Base-by-base conservation (phyloP, 495 filamentous ascomycete species). In the Xylaria cubensis region DNA sequence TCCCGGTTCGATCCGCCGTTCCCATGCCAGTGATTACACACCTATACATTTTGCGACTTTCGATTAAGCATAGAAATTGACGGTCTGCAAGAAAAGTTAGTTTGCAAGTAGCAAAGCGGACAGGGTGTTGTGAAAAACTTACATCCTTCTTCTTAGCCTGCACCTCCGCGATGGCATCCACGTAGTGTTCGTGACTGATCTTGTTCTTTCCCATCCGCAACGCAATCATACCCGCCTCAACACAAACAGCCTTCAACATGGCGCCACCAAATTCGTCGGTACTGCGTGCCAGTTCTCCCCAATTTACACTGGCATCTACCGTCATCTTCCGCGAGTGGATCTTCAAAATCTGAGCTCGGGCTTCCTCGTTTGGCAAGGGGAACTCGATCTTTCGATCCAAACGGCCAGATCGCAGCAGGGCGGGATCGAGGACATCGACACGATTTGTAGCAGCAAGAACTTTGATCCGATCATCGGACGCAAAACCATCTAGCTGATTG, bases 221-320 rank as follows among this genome's bases (percentile, higher is more conserved):
- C 24, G 96, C 96, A 84, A 99, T 99, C 96, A 99, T 99, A 80
- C 96, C 96, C 39, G 96, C 96, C 82, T 99, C 96, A 50, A 99
- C 96, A 80, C 96, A 99, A 36, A 99, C 96, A 56, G 96, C 96
- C 86, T 99, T 99, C 72, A 99, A 82, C 88, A 97, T 94, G 64
- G 96, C 96, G 75, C 96, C 96, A 32, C 96, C 96, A 81, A 99
- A 99, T 84, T 99, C 96, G 80, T 99, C 96, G n/a, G 96, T 99
- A 82, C 93, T 96, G 75, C 96, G 89, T 6, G 96, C 96, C 81
- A 99, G 81, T 82, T 99, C 96, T 56, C 88, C 87, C 97, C 97
- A 99, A 87, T 99, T 99, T 77, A 99, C 92, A 41, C 86, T 91
- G 70, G 93, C 89, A 76, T 97, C 93, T 10, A 98, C 94, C 74